phyloP scores from a whole-genome alignment of 1,284 basidiomycete genomes.

The Naganishia sp. region DNA sequence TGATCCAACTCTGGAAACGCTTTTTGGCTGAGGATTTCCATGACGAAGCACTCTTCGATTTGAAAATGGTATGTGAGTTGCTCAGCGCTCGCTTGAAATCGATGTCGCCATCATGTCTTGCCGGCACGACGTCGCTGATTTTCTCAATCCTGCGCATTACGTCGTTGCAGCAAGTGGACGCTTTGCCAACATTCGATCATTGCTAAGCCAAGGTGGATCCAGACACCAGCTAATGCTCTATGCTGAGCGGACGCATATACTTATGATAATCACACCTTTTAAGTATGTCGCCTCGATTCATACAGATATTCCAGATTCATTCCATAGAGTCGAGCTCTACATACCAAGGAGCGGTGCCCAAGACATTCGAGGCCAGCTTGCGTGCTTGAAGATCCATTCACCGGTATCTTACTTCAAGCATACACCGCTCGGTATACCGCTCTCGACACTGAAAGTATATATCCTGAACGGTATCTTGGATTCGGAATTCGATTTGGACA shows the following conservation, averaged over 20 bases:
- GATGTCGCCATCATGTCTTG: conserved; percentile 25
- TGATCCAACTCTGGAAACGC: neutral
- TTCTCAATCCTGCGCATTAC: conserved; percentile 1
- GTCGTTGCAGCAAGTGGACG: conserved; percentile 7
- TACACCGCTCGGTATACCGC: neutral
- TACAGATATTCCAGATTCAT: neutral
- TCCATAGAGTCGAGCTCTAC: neutral
- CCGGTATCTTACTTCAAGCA: neutral
- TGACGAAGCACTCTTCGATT: neutral
- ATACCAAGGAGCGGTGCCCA: conserved; percentile 4
- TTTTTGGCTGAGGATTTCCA: no score
- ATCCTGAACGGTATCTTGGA: neutral
- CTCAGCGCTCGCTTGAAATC: conserved; percentile 17
- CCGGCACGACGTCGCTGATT: neutral
- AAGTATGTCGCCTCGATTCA: conserved; percentile 11
- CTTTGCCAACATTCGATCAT: conserved; percentile 21
- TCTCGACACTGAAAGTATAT: conserved; percentile 1
- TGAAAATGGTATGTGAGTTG: conserved; percentile 9
- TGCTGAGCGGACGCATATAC: conserved; percentile 14
- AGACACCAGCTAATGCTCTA: conserved; percentile 4
- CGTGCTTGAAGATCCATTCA: conserved; percentile 2
- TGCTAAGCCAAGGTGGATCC: conserved; percentile 18
- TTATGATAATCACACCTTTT: conserved; percentile 15
- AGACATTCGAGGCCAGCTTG: neutral
- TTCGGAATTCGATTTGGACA: conserved; percentile 16